phyloP scores from a whole-genome alignment of 306 rosid genomes.

The Herpetospermum pedunculosum region DNA sequence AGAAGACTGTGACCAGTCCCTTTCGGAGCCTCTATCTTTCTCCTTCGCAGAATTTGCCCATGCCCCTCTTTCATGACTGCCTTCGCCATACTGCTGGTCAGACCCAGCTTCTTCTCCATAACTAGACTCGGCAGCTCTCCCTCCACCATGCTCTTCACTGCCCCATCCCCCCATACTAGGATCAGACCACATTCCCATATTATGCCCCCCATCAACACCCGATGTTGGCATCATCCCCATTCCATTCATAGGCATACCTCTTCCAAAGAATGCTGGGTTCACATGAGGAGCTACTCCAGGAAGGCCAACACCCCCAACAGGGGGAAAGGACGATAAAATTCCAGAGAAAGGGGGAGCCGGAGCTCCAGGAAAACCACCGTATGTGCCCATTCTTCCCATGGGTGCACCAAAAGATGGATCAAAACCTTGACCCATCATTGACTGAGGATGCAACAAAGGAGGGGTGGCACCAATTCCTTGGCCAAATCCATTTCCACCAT shows the following conservation, averaged over 20 bases:
- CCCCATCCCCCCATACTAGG: conserved; percentile 96
- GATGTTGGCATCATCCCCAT: conserved; percentile 95
- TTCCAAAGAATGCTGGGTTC: conserved; percentile 91
- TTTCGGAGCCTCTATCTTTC: conserved; percentile 85
- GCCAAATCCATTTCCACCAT: conserved; percentile 85
- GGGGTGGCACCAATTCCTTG: conserved; percentile 82
- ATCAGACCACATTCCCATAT: conserved; percentile 98
- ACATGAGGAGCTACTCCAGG: conserved; percentile 98
- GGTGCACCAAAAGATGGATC: conserved; percentile 92
- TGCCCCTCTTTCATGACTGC: conserved; percentile 66
- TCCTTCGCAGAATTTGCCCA: conserved; percentile 78
- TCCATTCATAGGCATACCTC: conserved; percentile 94
- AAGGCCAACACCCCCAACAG: conserved; percentile 78
- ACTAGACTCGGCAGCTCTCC: conserved; percentile 83
- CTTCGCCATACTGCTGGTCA: conserved; percentile 88
- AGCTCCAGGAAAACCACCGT: conserved; percentile 93
- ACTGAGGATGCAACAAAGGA: conserved; percentile 70
- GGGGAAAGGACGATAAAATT: conserved; percentile 67
- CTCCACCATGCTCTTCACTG: conserved; percentile 78
- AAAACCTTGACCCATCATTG: conserved; percentile 93
- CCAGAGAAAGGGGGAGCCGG: conserved; percentile 80
- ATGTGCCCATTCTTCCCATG: conserved; percentile 83
- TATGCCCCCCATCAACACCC: conserved; percentile 84
- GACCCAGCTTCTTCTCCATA: conserved; percentile 97
- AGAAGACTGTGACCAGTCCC: conserved; percentile 94